phyloP scores from a whole-genome alignment of 805 yeast species.

The Candida golubevii region DNA sequence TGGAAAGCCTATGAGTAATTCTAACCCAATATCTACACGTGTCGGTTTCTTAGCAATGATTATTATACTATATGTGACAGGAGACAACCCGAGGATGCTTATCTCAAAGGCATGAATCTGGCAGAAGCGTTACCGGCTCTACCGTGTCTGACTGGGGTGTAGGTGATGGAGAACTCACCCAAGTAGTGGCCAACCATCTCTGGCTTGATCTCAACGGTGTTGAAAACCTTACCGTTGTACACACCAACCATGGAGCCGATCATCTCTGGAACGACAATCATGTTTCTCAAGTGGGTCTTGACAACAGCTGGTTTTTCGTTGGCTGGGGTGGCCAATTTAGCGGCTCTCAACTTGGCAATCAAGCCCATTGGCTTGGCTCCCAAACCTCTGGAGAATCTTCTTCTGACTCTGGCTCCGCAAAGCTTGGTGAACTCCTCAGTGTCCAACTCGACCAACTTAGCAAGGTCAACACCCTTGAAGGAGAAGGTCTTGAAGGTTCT shows the following conservation, averaged over 20 bases:
- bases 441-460: conserved; percentile 87
- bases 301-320: conserved; percentile 97
- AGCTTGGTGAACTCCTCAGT: conserved; percentile 96
- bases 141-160: conserved; percentile 99
- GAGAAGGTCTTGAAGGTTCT: conserved; percentile 94
- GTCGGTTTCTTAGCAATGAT: conserved; percentile 11
- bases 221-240: conserved; percentile 99
- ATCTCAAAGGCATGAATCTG: conserved; percentile 69
- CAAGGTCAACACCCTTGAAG: conserved; percentile 98
- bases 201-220: conserved; percentile 97
- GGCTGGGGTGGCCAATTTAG: conserved; percentile 82
- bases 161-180: conserved; percentile 99
- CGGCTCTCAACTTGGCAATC: conserved; percentile 96
- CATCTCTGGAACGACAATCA: conserved; percentile 99
- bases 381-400: conserved; percentile 98
- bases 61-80: conserved; percentile 17
- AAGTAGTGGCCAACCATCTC: conserved; percentile 99
- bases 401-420: conserved; percentile 98
- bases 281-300: conserved; percentile 99
- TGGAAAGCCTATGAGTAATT: too few relatives aligned
- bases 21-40: too few relatives aligned
- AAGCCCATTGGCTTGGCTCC: conserved; percentile 93
- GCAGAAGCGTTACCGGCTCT: conserved; percentile 85
- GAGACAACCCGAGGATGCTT: conserved; percentile 17
- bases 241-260: conserved; percentile 98